phyloP scores from a whole-genome alignment of 1,139 yeast genomes.

The Suhomyces yuchorum region DNA sequence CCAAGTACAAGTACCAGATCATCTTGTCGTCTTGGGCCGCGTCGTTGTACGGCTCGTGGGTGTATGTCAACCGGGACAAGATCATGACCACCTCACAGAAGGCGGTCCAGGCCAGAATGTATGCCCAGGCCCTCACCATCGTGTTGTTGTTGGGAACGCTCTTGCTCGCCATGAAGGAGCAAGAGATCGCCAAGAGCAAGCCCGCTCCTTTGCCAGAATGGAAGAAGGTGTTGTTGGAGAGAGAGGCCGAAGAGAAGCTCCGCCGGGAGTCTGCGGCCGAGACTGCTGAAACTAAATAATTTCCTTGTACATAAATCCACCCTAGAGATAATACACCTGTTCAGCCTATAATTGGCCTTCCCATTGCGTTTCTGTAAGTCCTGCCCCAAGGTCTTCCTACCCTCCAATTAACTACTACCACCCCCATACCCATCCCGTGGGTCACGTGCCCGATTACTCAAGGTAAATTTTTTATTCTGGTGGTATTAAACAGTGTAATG shows the following conservation, averaged over 20 bases:
- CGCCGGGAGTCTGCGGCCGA: not conserved
- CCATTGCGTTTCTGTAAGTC: too few species aligned
- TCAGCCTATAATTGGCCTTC: too few species aligned
- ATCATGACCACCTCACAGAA: conserved; percentile 80
- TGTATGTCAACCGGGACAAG: conserved; percentile 70
- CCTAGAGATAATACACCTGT: not conserved
- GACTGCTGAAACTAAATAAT: not conserved
- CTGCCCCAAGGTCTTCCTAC: too few species aligned
- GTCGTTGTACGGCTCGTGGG: conserved; percentile 84
- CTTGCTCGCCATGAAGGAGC: conserved; percentile 64
- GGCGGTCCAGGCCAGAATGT: conserved; percentile 91
- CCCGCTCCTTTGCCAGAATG: conserved; percentile 46
- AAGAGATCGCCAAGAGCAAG: conserved; percentile 41
- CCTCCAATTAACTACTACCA: not conserved
- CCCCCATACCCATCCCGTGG: conserved; percentile 3
- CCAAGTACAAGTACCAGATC: conserved; percentile 69
- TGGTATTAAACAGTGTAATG: conserved; percentile 23
- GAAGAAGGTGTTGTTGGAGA: conserved; percentile 33
- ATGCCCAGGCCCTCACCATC: conserved; percentile 82
- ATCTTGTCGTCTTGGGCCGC: conserved; percentile 84
- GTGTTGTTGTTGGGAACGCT: conserved; percentile 63
- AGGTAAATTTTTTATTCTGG: conserved; percentile 6
- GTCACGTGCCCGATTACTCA: conserved; percentile 3
- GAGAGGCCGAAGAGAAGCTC: conserved; percentile 26
- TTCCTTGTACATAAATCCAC: conserved; percentile 7